A percentile compares a stretch with the other conserved stretches of the same genome.
These are phyloP conservation scores for Claviceps africana DNA, from an alignment of 2,329 filamentous ascomycete genomes.

Conservation along the genomic window DNA sequence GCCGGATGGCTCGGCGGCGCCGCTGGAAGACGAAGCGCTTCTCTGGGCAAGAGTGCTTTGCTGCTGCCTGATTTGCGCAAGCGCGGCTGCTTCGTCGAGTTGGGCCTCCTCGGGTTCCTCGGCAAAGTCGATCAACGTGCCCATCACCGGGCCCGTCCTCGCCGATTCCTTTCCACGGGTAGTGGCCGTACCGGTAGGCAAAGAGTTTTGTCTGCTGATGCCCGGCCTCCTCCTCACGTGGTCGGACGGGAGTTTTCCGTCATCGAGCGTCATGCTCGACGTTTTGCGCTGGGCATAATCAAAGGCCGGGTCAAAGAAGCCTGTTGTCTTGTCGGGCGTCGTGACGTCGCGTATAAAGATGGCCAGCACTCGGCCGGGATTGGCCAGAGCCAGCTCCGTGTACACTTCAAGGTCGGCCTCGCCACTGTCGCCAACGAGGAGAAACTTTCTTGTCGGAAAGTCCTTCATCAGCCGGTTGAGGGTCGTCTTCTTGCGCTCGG, in stretches of 20 bases:
- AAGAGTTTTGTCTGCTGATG: conserved; percentile 15
- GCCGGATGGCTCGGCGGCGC: conserved; percentile 16
- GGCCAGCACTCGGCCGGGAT: conserved; percentile 70
- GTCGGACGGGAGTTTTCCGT: conserved; percentile 4
- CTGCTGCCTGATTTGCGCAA: conserved; percentile 16
- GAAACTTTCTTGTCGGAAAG: conserved; percentile 78
- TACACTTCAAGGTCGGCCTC: conserved; percentile 97
- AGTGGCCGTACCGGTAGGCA: conserved; percentile 1
- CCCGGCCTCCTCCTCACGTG: conserved; percentile 1
- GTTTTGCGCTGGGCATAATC: conserved; percentile 15
- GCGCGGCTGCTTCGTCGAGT: conserved; percentile 20
- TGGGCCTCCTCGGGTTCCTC: conserved; percentile 32
- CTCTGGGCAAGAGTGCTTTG: neutral
- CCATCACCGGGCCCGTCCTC: conserved; percentile 31
- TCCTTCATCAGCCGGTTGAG: conserved; percentile 75
- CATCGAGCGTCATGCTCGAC: conserved; percentile 14
- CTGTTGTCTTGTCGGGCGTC: conserved; percentile 51
- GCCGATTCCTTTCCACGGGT: conserved; percentile 10
- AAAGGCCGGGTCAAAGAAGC: conserved; percentile 61
- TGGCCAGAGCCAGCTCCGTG: conserved; percentile 74
- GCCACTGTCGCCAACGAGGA: conserved; percentile 88
- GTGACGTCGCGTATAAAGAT: conserved; percentile 96
- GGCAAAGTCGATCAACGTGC: conserved; percentile 46
- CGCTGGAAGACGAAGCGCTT: conserved; percentile 6
- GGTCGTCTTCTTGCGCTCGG: conserved; percentile 82